phyloP scores from a whole-genome alignment of 1,284 basidiomycete genomes.

The Trametes hirsuta region DNA sequence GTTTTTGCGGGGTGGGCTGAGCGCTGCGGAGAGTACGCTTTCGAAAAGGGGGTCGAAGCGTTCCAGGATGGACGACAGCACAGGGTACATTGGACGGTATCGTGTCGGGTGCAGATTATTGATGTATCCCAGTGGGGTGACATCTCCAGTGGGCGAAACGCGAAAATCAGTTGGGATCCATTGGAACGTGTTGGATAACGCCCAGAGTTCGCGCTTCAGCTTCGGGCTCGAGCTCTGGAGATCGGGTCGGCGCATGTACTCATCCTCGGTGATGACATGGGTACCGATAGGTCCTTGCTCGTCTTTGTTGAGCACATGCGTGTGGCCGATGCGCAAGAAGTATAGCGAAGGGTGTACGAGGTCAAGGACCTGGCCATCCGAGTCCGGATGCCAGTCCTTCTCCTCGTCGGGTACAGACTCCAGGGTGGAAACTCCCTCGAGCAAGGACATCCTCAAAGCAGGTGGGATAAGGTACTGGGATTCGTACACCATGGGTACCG shows the following conservation, averaged over 20 bases:
- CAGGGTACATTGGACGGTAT: constrained; percentile 32
- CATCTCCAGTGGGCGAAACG: constrained; percentile 5
- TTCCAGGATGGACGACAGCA: constrained; percentile 37
- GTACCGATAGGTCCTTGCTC: neutral
- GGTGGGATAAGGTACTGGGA: constrained; percentile 26
- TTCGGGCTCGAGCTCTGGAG: neutral
- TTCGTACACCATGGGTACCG: constrained; percentile 46
- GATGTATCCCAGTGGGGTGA: constrained; percentile 3
- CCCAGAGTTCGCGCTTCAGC: neutral
- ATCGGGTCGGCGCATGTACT: constrained; percentile 1
- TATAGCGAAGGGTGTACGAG: constrained; percentile 18
- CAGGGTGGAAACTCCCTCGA: constrained; percentile 1
- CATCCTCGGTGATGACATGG: neutral
- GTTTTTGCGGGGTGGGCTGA: neutral
- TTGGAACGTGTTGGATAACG: constrained; percentile 6
- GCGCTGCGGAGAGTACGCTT: constrained; percentile 26
- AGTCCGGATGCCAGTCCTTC: constrained; percentile 29
- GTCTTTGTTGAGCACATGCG: constrained; percentile 6
- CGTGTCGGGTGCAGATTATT: constrained; percentile 14
- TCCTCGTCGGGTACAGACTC: constrained; percentile 13
- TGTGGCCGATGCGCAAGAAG: constrained; percentile 7
- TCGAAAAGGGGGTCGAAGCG: constrained; percentile 42
- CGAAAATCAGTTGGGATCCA: constrained; percentile 25
- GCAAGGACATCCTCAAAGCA: neutral
- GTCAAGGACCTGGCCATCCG: constrained; percentile 27